Evolutionary conservation across 257 asterid species (phyloP).

Genomic region (Capsicum chinense): DNA sequence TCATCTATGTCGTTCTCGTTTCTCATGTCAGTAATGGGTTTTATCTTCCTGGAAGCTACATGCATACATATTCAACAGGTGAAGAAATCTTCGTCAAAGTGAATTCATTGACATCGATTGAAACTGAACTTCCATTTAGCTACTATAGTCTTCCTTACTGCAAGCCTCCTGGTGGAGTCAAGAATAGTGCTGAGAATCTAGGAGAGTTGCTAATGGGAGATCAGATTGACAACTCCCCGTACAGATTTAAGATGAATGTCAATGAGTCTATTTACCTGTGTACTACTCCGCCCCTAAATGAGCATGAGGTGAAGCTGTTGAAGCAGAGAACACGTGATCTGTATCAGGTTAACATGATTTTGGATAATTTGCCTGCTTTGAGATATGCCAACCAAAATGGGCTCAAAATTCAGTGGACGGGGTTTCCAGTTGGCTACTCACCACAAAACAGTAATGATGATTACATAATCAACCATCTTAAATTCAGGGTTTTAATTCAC

Average conservation of each 20-base stretch:
- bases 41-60: constrained; percentile 82
- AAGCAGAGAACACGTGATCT: constrained; percentile 81
- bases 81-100: constrained; percentile 64
- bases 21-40: constrained; percentile 64
- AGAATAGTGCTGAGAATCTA: constrained; percentile 83
- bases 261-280: constrained; percentile 73
- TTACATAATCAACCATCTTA: constrained; percentile 76
- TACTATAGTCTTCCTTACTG: constrained; percentile 83
- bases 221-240: constrained; percentile 80
- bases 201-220: constrained; percentile 89
- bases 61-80: constrained; percentile 65
- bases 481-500: constrained; percentile 73
- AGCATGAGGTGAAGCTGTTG: constrained; percentile 71
- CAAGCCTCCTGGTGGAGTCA: constrained; percentile 60
- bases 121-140: constrained; percentile 78
- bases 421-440: constrained; percentile 76
- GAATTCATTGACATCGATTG: constrained; percentile 83
- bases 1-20: constrained; percentile 53
- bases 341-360: constrained; percentile 80
- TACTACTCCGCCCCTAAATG: constrained; percentile 66
- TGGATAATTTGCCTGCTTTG: constrained; percentile 81
- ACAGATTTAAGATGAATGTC: constrained; percentile 68
- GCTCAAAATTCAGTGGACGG: constrained; percentile 74
- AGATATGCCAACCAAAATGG: constrained; percentile 74
- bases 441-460: constrained; percentile 68